Percentiles rank a stretch among this genome's conserved stretches.
Evolutionary conservation across 2,329 filamentous ascomycete species (phyloP).

Genomic region (Penicillium sp.): DNA sequence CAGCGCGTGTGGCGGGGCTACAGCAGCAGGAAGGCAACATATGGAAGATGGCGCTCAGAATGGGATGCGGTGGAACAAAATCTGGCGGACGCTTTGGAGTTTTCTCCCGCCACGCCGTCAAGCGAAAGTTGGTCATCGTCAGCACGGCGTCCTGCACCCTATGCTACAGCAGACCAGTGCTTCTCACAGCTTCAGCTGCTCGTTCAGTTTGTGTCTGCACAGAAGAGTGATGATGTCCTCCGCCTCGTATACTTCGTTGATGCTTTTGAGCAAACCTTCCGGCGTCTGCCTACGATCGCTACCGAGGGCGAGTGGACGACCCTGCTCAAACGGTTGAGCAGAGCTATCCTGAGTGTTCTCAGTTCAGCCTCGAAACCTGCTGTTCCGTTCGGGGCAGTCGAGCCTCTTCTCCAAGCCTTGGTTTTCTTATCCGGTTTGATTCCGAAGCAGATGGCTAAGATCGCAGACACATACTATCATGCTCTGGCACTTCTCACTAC

Average conservation of each 20-base stretch:
- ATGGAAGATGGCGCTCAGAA: constrained; percentile 55
- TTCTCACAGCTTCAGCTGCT: constrained; percentile 62
- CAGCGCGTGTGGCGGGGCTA: constrained; percentile 84
- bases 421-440: constrained; percentile 39
- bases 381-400: constrained; percentile 16
- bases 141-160: constrained; percentile 34
- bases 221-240: constrained; percentile 36
- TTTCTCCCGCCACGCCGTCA: background rate
- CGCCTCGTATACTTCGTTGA: constrained; percentile 47
- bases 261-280: constrained; percentile 41
- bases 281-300: constrained; percentile 36
- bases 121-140: constrained; percentile 6
- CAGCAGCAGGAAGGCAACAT: constrained; percentile 58
- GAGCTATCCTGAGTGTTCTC: constrained; percentile 36
- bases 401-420: constrained; percentile 36
- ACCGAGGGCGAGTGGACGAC: constrained; percentile 43
- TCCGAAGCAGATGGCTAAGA: constrained; percentile 40
- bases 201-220: constrained; percentile 61
- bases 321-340: constrained; percentile 38
- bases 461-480: constrained; percentile 40
- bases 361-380: constrained; percentile 15
- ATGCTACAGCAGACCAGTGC: constrained; percentile 37
- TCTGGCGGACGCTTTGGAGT: constrained; percentile 30
- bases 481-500: constrained; percentile 38
- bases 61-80: constrained; percentile 61